Evolutionary conservation across 148 eudicot species (phyloP), one percentile per base, ranked within the genome.

Genomic region (Diospyros lotus): DNA sequence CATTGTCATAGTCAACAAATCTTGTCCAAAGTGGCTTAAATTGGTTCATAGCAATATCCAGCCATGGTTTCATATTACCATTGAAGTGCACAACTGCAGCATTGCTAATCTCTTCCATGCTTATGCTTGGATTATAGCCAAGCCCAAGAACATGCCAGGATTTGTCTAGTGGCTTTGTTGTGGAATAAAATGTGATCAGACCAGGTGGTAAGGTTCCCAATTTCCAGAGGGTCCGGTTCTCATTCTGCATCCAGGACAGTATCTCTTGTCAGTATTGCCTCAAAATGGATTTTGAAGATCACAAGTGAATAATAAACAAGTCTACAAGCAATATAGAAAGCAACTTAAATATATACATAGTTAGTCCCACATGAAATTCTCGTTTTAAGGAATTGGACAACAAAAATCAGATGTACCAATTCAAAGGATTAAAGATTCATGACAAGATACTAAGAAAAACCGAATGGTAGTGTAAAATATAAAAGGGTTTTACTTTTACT

Each of bases 121-220:
- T 90, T 69, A 90, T 93, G 84, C 91, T 87, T 69, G 96, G 96
- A 82, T 93, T 93, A 72, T 93, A 93, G 45, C 98, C 98, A 71
- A 93, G 98, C 68, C 98, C 98, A 71, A 91, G 83, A 59, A 93
- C 98, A 84, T 93, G 98, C 98, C 98, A 93, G 52, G 96, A 90
- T 77, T 93, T 93, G 77, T 93, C 92, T 9, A 93, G 90, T 18
- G 98, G 98, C 84, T 93, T 93, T 42, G 98, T 93, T 50, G 98
- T 93, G 58, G 98, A 86, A 77, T 93, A 93, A 81, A 84, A 93
- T 15, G 98, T 93, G 69, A 93, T 93, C 71, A 91, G 80, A 38
- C 98, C 98, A n/a, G 96, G 96, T 18, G 98, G 98, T 70, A 93
- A 72, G 42, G 98, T 93, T 8, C 98, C 98, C 63, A 91, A 78